Evolutionary conservation across 2,329 filamentous ascomycete species (phyloP).

Genomic region (Biscogniauxia marginata): DNA sequence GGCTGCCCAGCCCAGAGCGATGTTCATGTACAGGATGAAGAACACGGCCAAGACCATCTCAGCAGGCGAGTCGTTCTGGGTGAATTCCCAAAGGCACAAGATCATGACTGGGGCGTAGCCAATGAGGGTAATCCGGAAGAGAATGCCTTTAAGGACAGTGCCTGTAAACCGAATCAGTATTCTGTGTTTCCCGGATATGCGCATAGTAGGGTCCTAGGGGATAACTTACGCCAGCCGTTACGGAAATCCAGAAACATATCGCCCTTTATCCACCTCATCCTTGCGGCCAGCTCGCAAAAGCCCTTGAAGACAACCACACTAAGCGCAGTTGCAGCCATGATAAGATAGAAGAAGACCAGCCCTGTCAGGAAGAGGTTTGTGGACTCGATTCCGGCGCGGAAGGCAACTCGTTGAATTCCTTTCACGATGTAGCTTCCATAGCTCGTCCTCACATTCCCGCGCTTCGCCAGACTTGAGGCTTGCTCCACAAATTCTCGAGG

Average conservation of each 20-base stretch:
- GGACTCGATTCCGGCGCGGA: conserved; percentile 77
- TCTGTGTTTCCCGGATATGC: not conserved
- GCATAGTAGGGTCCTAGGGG: too few species aligned
- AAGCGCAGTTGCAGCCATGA: conserved; percentile 72
- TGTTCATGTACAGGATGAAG: conserved; percentile 79
- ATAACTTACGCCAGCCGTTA: conserved; percentile 69
- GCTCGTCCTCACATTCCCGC: conserved; percentile 51
- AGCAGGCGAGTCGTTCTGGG: conserved; percentile 77
- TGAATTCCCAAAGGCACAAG: conserved; percentile 92
- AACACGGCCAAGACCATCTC: conserved; percentile 85
- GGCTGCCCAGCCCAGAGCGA: conserved; percentile 79
- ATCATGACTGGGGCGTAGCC: conserved; percentile 90
- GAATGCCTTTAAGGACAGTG: conserved; percentile 87
- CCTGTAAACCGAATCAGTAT: conserved; percentile 31
- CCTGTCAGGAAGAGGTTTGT: conserved; percentile 95
- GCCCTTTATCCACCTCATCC: conserved; percentile 72
- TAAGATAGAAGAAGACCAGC: conserved; percentile 82
- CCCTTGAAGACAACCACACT: conserved; percentile 78
- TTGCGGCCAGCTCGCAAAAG: conserved; percentile 72
- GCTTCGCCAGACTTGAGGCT: conserved; percentile 46
- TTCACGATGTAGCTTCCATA: conserved; percentile 63
- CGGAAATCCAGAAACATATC: conserved; percentile 93
- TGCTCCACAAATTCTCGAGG: conserved; percentile 39
- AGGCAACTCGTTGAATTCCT: conserved; percentile 87
- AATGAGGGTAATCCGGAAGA: conserved; percentile 87